Evolutionary conservation across 169 alveolate genomes (phyloP).

Genomic region (Plasmodium vivax): DNA sequence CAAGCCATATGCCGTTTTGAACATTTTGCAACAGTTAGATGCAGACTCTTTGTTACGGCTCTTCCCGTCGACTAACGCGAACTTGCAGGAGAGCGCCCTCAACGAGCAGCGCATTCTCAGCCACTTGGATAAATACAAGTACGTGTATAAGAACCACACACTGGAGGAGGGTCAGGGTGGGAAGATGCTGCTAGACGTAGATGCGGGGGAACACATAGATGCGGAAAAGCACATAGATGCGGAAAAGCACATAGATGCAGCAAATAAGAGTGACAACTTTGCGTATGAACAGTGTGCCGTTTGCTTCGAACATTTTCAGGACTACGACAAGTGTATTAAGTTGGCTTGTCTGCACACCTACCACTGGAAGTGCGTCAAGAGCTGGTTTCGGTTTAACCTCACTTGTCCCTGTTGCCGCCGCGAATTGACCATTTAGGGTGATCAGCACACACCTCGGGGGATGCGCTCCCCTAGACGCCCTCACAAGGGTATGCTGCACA

Average conservation of each 20-base stretch:
- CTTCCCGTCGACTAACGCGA: conserved; percentile 78
- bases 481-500: neutral
- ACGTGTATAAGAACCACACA: conserved; percentile 27
- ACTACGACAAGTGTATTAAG: conserved; percentile 75
- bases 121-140: conserved; percentile 31
- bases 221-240: neutral
- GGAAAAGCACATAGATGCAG: neutral
- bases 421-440: neutral
- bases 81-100: conserved; percentile 5
- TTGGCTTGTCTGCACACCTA: conserved; percentile 77
- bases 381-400: conserved; percentile 77
- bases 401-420: conserved; percentile 78
- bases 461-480: neutral
- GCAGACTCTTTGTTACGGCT: conserved; percentile 77
- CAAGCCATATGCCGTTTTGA: conserved; percentile 78
- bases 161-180: conserved; percentile 22
- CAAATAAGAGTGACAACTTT: conserved; percentile 23
- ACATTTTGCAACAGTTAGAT: conserved; percentile 78
- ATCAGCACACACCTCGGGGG: neutral
- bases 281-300: conserved; percentile 79
- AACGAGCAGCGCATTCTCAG: neutral
- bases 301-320: conserved; percentile 74
- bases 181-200: conserved; percentile 42
- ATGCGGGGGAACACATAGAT: neutral
- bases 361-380: conserved; percentile 78